These are phyloP conservation scores for Collybia nuda DNA, from an alignment of 768 basidiomycete species.

Conservation along the genomic window DNA sequence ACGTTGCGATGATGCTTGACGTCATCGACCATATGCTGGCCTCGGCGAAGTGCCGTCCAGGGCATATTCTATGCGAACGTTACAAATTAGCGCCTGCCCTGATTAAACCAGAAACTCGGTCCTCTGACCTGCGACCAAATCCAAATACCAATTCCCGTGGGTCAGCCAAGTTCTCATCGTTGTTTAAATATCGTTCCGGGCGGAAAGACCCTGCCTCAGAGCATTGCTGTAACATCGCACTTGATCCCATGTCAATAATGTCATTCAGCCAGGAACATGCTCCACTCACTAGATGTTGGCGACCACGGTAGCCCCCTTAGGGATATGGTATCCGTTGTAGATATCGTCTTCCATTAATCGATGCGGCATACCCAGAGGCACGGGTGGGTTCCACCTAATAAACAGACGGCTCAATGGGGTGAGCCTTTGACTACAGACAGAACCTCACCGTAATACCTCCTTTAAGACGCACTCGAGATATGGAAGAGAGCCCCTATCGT, in stretches of 20 bases:
- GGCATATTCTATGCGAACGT: constrained; percentile 40
- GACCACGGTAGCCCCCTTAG: constrained; percentile 41
- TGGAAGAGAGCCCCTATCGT: constrained; percentile 42
- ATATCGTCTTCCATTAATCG: constrained; percentile 50
- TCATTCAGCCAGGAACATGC: not conserved
- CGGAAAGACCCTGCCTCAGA: constrained; percentile 43
- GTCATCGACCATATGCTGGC: constrained; percentile 44
- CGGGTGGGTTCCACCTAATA: constrained; percentile 46
- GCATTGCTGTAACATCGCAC: constrained; percentile 44
- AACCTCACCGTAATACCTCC: constrained; percentile 43
- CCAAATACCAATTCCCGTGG: constrained; percentile 53
- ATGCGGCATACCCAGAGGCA: constrained; percentile 52
- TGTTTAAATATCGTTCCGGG: constrained; percentile 49
- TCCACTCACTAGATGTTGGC: constrained; percentile 42
- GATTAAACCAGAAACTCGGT: not conserved
- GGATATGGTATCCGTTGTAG: constrained; percentile 46
- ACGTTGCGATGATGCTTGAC: constrained; percentile 41
- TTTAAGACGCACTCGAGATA: constrained; percentile 48
- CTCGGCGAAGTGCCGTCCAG: constrained; percentile 54
- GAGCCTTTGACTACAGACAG: no score
- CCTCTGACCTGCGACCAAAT: constrained; percentile 51
- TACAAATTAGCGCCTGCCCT: not conserved
- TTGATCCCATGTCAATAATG: constrained; percentile 12
- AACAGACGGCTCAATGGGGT: no score
- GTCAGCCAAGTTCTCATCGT: constrained; percentile 33